Conservation (phyloP, 176 grass and related monocot genomes). For the Saccharum spontaneum region DNA sequence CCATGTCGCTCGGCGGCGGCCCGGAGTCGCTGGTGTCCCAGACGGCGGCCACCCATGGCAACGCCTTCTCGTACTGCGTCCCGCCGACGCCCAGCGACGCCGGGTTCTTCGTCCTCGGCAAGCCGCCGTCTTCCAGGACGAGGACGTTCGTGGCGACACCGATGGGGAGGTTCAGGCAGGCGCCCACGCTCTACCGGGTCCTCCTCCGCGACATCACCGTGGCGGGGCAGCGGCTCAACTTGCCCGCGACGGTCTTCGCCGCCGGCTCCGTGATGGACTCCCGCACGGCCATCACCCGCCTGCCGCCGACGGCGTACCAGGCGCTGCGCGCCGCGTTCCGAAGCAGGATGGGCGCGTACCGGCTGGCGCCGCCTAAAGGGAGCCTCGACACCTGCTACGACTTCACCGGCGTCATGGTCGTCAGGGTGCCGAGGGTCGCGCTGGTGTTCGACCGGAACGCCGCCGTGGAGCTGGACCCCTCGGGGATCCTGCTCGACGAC, state of each 20-base stretch:
- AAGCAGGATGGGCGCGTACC: slow-evolving; percentile 36
- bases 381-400: slow-evolving; percentile 59
- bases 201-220: slow-evolving; percentile 38
- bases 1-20: neutral
- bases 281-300: slow-evolving; percentile 50
- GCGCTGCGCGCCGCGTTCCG: slow-evolving; percentile 43
- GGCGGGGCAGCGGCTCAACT: slow-evolving; percentile 29
- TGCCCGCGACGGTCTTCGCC: slow-evolving; percentile 39
- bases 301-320: slow-evolving; percentile 55
- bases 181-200: neutral
- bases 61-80: neutral
- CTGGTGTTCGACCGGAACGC: slow-evolving; percentile 32
- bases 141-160: neutral
- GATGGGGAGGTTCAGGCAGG: neutral
- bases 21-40: neutral
- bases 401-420: slow-evolving; percentile 22
- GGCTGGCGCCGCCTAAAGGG: neutral
- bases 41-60: neutral
- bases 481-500: slow-evolving; percentile 41
- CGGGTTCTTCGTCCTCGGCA: neutral
- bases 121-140: neutral
- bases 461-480: slow-evolving; percentile 27
- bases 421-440: slow-evolving; percentile 41
- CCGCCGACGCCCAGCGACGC: neutral
- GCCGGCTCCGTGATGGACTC: slow-evolving; percentile 59